Percentiles rank a stretch among this genome's conserved stretches.
phyloP scores from a whole-genome alignment of 345 rosid genomes.

The Gossypium herbaceum region DNA sequence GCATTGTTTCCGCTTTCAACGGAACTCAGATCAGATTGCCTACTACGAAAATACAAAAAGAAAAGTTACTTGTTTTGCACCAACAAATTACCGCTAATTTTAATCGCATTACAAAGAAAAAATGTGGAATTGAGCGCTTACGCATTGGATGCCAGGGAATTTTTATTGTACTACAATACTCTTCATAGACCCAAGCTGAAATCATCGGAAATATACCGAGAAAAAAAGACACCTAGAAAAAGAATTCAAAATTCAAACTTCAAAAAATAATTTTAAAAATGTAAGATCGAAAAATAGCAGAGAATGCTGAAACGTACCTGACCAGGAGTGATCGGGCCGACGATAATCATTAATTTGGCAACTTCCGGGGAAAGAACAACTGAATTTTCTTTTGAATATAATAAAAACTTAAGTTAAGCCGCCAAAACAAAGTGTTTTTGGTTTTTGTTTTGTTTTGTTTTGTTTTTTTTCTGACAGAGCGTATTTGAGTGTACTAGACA shows the following conservation, averaged over 20 bases:
- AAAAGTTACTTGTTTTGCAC: background rate
- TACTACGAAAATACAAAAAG: conserved; percentile 29
- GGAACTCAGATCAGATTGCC: conserved; percentile 72
- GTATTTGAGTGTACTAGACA: no score
- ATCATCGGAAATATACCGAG: conserved; percentile 63
- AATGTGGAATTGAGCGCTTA: conserved; percentile 29
- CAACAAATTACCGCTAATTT: background rate
- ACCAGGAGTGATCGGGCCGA: conserved; percentile 59
- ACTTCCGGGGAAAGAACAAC: background rate
- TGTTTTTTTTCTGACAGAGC: no score
- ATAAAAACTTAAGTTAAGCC: background rate
- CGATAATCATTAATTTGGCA: conserved; percentile 38
- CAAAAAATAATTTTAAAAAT: background rate
- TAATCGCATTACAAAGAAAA: background rate
- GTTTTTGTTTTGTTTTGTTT: no score
- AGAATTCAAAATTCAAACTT: background rate
- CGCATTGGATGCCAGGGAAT: conserved; percentile 50
- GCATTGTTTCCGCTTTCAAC: conserved; percentile 51
- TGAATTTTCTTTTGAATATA: no score
- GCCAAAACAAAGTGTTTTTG: background rate
- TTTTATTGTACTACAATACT: conserved; percentile 64
- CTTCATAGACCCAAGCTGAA: conserved; percentile 77
- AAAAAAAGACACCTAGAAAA: conserved; percentile 64
- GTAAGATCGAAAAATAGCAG: conserved; percentile 15
- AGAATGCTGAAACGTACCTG: conserved; percentile 45